phyloP scores from a whole-genome alignment of 2,329 filamentous ascomycete genomes.

The Diaporthe citri region DNA sequence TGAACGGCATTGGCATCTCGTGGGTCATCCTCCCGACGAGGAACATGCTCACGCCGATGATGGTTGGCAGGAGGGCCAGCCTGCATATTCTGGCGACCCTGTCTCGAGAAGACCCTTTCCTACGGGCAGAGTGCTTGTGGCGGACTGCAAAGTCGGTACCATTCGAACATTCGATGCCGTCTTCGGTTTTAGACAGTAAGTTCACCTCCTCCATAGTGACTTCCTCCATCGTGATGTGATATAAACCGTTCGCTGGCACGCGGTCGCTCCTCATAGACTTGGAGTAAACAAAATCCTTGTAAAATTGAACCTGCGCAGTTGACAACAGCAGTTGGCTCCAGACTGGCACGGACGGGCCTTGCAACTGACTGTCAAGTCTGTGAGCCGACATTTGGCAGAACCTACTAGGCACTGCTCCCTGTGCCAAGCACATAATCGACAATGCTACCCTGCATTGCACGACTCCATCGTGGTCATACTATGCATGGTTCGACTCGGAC shows the following conservation, averaged over 20 bases:
- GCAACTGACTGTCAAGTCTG: neutral
- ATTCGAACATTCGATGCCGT: neutral
- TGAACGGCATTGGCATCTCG: neutral
- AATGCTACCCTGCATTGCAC: neutral
- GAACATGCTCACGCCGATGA: neutral
- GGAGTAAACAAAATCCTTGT: neutral
- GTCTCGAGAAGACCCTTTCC: neutral
- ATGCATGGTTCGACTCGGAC: neutral
- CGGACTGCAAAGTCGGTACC: neutral
- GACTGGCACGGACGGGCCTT: neutral
- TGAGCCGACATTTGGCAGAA: neutral
- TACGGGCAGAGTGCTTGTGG: neutral
- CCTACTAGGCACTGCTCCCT: neutral
- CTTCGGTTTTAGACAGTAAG: neutral
- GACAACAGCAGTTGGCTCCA: neutral
- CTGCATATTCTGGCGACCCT: neutral
- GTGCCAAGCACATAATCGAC: neutral
- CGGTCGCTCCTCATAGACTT: neutral
- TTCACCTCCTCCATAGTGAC: neutral
- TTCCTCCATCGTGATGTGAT: neutral
- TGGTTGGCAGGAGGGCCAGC: neutral
- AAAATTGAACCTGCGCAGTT: neutral
- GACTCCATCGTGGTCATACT: neutral
- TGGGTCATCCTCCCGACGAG: neutral
- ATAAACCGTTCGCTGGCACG: neutral